Evolutionary conservation across 1,284 basidiomycete species (phyloP).

Genomic region (Pterulicium gracile): DNA sequence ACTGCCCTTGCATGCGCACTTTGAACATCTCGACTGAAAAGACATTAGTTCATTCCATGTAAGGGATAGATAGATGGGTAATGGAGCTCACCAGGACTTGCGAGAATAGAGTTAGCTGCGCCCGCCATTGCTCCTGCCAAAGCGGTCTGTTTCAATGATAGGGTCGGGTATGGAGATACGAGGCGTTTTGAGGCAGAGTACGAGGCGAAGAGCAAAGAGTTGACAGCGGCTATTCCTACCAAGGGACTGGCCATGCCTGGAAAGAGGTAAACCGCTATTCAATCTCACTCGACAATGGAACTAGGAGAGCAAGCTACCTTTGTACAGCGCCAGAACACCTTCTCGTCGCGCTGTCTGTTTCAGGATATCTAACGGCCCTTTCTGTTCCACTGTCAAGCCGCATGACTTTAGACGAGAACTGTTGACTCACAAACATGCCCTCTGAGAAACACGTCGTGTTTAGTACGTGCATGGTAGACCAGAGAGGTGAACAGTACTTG

Average conservation of each 20-base stretch:
- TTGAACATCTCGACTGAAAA: slow-evolving; percentile 79
- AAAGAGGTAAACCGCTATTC: neutral
- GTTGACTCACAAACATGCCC: slow-evolving; percentile 66
- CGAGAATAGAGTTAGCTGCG: slow-evolving; percentile 78
- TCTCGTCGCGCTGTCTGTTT: slow-evolving; percentile 76
- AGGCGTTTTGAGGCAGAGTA: slow-evolving; percentile 76
- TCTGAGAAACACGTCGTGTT: slow-evolving; percentile 25
- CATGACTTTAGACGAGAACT: neutral
- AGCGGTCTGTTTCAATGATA: slow-evolving; percentile 73
- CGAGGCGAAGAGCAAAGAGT: slow-evolving; percentile 88
- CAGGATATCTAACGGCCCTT: slow-evolving; percentile 87
- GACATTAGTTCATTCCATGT: neutral
- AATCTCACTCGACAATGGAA: neutral
- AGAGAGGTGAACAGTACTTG: slow-evolving; percentile 19
- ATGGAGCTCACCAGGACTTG: slow-evolving; percentile 65
- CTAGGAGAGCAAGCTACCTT: slow-evolving; percentile 40
- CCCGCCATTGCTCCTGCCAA: slow-evolving; percentile 87
- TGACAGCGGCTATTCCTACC: slow-evolving; percentile 92
- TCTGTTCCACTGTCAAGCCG: slow-evolving; percentile 31
- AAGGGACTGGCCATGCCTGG: slow-evolving; percentile 89
- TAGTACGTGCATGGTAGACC: neutral
- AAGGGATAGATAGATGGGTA: neutral
- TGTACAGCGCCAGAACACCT: slow-evolving; percentile 85
- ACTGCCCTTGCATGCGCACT: slow-evolving; percentile 96
- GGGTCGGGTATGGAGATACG: slow-evolving; percentile 79